Evolutionary conservation across 2,329 filamentous ascomycete species (phyloP), one percentile per base, ranked within the genome.

Genomic region (Botrytis deweyae): DNA sequence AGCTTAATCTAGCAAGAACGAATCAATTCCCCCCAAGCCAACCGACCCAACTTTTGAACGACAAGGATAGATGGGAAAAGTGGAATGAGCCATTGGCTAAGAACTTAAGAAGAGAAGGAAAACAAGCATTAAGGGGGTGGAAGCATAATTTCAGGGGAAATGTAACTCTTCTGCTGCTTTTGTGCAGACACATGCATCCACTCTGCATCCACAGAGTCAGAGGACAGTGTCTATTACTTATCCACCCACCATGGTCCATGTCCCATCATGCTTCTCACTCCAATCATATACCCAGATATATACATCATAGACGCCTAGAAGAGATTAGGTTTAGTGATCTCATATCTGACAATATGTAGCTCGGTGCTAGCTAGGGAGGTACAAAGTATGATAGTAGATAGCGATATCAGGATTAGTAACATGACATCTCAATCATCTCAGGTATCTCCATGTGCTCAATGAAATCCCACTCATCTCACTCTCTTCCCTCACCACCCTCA

Each of bases 121-220:
- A 46, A 67, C 64, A 52, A 67, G 64, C 64, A 67, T 52, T 20
- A 29, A 67, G 44, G 33, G 65, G 46, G 33, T 29, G 4, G 61
- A 63, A 36, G 58, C 22, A 62, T 67, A 55, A 55, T 55, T 55
- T 67, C 65, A 67, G 65, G 65, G 65, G 65, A 40, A 67, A 67
- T 55, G 46, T n/a, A n/a, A 49, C 64, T 42, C 38, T 42, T 63
- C 14, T 42, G 25, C 61, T 42, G 22, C 36, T 42, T 42, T 63
- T 42, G 38, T 63, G 61, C 38, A 42, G 52, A 55, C n/a, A 25
- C n/a, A 20, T 52, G 25, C 49, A 52, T 25, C 14, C 49, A 52
- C 46, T 25, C 18, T 46, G 40, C n/a, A 65, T 65, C 40, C 62
- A 46, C 9, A 10, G 25, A 29, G 33, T 36, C 46, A 52, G 46